Percentiles rank a stretch among this genome's conserved stretches.
phyloP scores from a whole-genome alignment of 257 asterid genomes.

The Voacanga thouarsii region DNA sequence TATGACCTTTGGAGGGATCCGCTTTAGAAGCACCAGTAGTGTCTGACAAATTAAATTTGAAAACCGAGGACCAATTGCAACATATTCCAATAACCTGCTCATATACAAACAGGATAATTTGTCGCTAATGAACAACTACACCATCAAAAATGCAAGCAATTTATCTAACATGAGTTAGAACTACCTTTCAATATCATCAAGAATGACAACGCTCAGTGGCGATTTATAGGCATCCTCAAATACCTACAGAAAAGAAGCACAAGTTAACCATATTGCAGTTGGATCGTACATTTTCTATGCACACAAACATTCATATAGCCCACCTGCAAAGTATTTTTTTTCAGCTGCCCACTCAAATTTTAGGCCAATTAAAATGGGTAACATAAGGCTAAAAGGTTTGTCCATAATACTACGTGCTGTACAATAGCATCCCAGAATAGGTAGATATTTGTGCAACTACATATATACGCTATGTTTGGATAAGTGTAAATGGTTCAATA shows the following conservation, averaged over 20 bases:
- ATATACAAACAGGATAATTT: constrained; percentile 24
- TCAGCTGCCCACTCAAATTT: background rate
- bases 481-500: background rate
- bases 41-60: constrained; percentile 93
- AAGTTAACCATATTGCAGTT: constrained; percentile 1
- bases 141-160: constrained; percentile 5
- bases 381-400: background rate
- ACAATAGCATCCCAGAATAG: background rate
- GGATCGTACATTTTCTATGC: too few species aligned
- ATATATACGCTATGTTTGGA: background rate
- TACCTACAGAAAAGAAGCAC: constrained; percentile 43
- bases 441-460: background rate
- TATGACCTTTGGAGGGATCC: constrained; percentile 86
- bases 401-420: background rate
- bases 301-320: background rate
- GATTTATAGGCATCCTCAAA: constrained; percentile 98
- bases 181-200: constrained; percentile 97
- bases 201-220: constrained; percentile 82
- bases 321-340: constrained; percentile 1
- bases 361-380: background rate
- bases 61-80: constrained; percentile 92
- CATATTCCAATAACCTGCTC: constrained; percentile 83
- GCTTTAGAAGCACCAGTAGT: constrained; percentile 83
- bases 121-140: background rate
- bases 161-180: constrained; percentile 18